Evolutionary conservation across 805 yeast genomes (phyloP).

Genomic region (Danielia reshetovae): DNA sequence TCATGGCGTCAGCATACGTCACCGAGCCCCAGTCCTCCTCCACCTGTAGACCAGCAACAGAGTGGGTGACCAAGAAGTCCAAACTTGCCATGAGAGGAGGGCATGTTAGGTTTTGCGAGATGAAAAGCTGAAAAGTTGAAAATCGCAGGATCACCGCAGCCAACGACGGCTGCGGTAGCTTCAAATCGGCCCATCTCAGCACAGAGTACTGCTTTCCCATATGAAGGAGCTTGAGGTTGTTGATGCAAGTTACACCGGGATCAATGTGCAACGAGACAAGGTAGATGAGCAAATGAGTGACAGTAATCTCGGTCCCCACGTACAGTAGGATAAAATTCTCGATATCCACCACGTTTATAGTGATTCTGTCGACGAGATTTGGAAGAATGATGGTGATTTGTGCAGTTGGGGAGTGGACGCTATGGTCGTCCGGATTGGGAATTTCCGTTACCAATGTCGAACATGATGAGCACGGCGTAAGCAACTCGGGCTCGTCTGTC

Average conservation of each 20-base stretch:
- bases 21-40: slow-evolving; percentile 4
- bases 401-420: no score
- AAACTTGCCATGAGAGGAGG: slow-evolving; percentile 6
- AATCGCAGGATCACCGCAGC: slow-evolving; percentile 4
- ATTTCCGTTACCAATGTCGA: slow-evolving; percentile 5
- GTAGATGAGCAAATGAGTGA: slow-evolving; percentile 12
- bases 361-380: slow-evolving; percentile 8
- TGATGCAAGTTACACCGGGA: slow-evolving; percentile 5
- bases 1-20: slow-evolving; percentile 17
- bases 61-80: slow-evolving; percentile 1
- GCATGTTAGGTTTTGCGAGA: slow-evolving; percentile 1
- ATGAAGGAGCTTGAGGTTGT: slow-evolving; percentile 13
- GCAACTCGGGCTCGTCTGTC: background rate
- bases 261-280: slow-evolving; percentile 6
- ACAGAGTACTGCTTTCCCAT: slow-evolving; percentile 11
- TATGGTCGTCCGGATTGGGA: no score
- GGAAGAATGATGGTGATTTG: slow-evolving; percentile 13
- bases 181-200: slow-evolving; percentile 7
- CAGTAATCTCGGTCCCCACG: slow-evolving; percentile 1
- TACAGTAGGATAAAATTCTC: slow-evolving; percentile 5
- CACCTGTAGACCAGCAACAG: slow-evolving; percentile 1
- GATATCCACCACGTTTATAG: slow-evolving; percentile 6
- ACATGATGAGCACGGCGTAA: slow-evolving; percentile 16
- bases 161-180: slow-evolving; percentile 5
- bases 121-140: slow-evolving; percentile 14